Base-by-base conservation (phyloP, 1,284 basidiomycete species). In the Vanrija sp. region DNA sequence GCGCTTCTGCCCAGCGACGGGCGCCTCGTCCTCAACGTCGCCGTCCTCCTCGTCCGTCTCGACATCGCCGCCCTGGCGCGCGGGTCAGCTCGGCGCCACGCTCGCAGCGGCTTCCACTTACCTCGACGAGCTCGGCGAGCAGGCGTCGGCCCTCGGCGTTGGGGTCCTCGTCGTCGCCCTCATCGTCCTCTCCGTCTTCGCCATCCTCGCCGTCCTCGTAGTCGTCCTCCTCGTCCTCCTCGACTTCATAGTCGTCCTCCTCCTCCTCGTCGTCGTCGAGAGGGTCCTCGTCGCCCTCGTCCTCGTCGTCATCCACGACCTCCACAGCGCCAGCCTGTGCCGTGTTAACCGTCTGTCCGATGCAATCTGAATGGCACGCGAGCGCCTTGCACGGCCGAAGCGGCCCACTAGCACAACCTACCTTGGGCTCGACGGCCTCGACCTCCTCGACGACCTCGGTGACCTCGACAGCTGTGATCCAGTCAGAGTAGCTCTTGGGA, bases 161-260 rank as follows among this genome's bases (percentile, higher is more conserved):
- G 19, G 59, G 59, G 51, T 61, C 58, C 21, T 51, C 58, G 52
- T 56, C 55, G 21, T 55, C 55, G 26, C 54, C 57, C 4, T 53
- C 58, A 3, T 58, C 56, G 1, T 54, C 57, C 1, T 58, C 56
- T 1, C 57, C 54, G 19, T 55, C 53, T 5, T 48, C 62, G 2
- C 43, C 49, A 5, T 49, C 52, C 12, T 52, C 50, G 8, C 49
- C 50, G 19, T 52, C 57, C n/a, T 43, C 51, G 34, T 57, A 52
- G 12, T 57, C 59, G 23, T 61, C 55, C 4, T 56, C 53, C 18
- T 62, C 58, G 14, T 65, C 61, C 38, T 63, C 57, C 26, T 58
- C 58, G 38, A 53, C 56, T 6, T 38, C 55, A 16, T 51, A 26
- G 19, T 51, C 47, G 23, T 38, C 38, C 34, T 54, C 57, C 28